Conservation (phyloP, 1,139 yeast species). For the Candida buenavistaensis region DNA sequence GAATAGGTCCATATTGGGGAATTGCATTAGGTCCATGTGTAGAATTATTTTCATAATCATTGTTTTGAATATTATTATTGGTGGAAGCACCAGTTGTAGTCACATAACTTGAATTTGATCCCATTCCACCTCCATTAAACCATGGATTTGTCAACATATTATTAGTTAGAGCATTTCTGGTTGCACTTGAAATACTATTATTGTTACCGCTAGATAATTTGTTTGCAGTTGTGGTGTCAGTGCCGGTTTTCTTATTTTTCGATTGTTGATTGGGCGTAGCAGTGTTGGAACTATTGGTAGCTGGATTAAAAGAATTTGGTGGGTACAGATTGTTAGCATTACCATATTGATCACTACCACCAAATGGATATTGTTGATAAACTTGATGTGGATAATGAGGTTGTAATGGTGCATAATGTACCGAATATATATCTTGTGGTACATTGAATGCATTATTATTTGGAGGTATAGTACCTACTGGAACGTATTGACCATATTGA, state of each 20-base stretch:
- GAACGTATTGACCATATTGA: slow-evolving; percentile 9
- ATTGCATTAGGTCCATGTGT: background rate
- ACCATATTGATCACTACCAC: slow-evolving; percentile 17
- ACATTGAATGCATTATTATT: background rate
- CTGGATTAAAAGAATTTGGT: no score
- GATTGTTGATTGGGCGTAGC: background rate
- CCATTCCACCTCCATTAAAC: background rate
- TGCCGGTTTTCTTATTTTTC: no score
- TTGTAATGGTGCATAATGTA: slow-evolving; percentile 16
- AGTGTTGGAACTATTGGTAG: background rate
- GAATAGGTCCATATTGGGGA: background rate
- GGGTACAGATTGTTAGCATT: background rate
- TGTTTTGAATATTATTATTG: background rate
- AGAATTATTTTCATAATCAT: background rate
- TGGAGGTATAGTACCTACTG: no score
- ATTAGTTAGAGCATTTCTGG: slow-evolving; percentile 10
- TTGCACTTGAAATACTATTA: background rate
- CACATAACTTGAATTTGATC: background rate
- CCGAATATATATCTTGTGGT: slow-evolving; percentile 9
- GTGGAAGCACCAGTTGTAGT: background rate
- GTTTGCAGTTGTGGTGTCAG: no score
- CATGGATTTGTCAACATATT: background rate
- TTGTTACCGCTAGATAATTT: background rate
- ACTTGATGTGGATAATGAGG: slow-evolving; percentile 16
- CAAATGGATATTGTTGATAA: slow-evolving; percentile 14